Percentiles rank a stretch among this genome's conserved stretches.
phyloP scores from a whole-genome alignment of 495 filamentous ascomycete species.

The Aspergillus heteromorphus region DNA sequence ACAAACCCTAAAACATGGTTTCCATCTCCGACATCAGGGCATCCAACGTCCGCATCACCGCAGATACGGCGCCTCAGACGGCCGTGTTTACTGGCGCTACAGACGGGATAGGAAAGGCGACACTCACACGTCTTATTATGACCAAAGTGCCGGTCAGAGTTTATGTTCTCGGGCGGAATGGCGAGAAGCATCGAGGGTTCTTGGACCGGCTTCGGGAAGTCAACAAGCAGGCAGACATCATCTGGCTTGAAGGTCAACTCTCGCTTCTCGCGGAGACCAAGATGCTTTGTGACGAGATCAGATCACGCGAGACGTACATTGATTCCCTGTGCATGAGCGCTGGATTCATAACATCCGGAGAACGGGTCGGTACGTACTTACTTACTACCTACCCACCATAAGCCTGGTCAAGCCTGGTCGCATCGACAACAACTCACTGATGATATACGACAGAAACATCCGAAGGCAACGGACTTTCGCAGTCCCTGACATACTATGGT shows the following conservation, averaged over 20 bases:
- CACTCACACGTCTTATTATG: conserved; percentile 20
- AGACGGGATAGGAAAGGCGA: conserved; percentile 32
- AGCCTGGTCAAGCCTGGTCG: not conserved
- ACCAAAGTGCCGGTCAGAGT: conserved; percentile 19
- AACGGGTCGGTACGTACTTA: conserved; percentile 24
- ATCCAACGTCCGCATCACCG: conserved; percentile 34
- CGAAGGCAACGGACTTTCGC: conserved; percentile 16
- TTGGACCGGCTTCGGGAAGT: conserved; percentile 21
- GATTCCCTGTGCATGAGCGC: conserved; percentile 34
- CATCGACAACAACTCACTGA: not conserved
- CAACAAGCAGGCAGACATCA: conserved; percentile 31
- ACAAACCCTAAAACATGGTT: conserved; percentile 25
- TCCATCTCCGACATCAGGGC: conserved; percentile 22
- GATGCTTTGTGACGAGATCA: conserved; percentile 27
- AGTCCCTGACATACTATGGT: conserved; percentile 30
- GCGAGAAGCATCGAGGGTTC: conserved; percentile 20
- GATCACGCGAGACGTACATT: conserved; percentile 21
- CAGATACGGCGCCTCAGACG: conserved; percentile 25
- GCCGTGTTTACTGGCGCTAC: conserved; percentile 36
- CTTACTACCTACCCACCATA: too few relatives aligned
- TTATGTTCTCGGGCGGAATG: conserved; percentile 33
- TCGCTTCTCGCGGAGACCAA: conserved; percentile 29
- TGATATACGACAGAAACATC: conserved; percentile 2
- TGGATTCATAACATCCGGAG: conserved; percentile 31
- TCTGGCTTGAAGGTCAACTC: conserved; percentile 32